Evolutionary conservation across 306 rosid genomes (phyloP), one percentile per base, ranked within the genome.

Genomic region (Casuarina cunninghamiana): DNA sequence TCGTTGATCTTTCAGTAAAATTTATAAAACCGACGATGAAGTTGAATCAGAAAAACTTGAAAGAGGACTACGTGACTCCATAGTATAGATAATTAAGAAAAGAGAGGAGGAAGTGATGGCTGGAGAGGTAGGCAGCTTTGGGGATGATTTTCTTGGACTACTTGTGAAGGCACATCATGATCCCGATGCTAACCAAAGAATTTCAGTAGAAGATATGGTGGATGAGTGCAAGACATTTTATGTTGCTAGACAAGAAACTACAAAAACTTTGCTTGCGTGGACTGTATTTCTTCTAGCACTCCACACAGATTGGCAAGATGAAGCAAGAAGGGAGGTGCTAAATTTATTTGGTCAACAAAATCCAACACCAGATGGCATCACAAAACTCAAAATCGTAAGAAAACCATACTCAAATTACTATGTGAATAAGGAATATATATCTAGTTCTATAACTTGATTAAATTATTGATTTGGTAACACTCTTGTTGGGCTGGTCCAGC

Each of bases 191-290:
- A 70, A 70, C 35, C 67, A 58, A 35, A 74, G 55, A 48, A 57
- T 79, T 63, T 79, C 73, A 8, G 43, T 76, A 12, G 49, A 83
- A 37, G 76, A 79, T 17, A n/a, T 82, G 19, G 0, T 68, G 13
- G 39, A 26, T 11, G 86, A 83, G 49, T 83, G 86, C 74, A 83
- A 79, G 71, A 79, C 80, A 2, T 75, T 83, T 44, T 79, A 75
- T 38, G 35, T 83, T 51, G 77, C 75, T 5, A 81, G 83, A 10
- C 83, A 83, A 75, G 86, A 83, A 79, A 82, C 83, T 54, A 63
- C 78, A 17, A 71, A 79, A 10, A 63, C 71, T 37, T 53, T 75
- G 78, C 83, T 82, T 19, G 71, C 70, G 13, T 82, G 85, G 82
- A 55, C 82, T 63, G 55, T 75, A 11, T 61, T 78, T 46, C 82